Percentiles rank a stretch among this genome's conserved stretches.
Conservation (phyloP, 2,329 filamentous ascomycete species). For the Botrytis fragariae region DNA sequence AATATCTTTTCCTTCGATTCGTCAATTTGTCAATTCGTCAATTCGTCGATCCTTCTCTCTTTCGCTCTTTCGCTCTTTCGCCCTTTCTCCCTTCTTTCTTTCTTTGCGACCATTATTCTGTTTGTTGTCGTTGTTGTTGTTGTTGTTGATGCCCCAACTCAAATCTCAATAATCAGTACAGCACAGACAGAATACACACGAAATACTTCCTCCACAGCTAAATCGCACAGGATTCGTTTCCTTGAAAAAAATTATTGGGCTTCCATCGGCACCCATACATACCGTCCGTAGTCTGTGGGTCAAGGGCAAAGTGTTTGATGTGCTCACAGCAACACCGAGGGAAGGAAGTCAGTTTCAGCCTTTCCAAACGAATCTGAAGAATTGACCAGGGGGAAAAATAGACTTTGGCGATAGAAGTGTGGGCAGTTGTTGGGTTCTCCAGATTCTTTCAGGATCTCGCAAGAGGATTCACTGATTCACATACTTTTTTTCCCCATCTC, state of each 20-base stretch:
- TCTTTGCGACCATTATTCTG: not conserved
- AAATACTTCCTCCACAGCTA: not conserved
- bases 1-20: not conserved
- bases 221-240: slow-evolving; percentile 9
- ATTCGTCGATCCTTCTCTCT: not conserved
- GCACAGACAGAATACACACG: not conserved
- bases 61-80: not conserved
- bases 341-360: slow-evolving; percentile 16
- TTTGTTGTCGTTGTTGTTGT: not conserved
- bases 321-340: slow-evolving; percentile 4
- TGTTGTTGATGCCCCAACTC: not conserved
- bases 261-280: slow-evolving; percentile 6
- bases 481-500: not conserved
- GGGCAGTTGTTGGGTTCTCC: slow-evolving; percentile 15
- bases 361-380: not conserved
- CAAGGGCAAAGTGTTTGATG: slow-evolving; percentile 13
- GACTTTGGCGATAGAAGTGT: slow-evolving; percentile 7
- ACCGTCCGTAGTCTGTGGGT: slow-evolving; percentile 15
- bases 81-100: not conserved
- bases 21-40: too few relatives aligned
- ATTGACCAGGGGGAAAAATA: not conserved
- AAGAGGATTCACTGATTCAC: not conserved
- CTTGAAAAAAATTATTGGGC: slow-evolving; percentile 3
- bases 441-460: slow-evolving; percentile 1
- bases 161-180: not conserved